Evolutionary conservation across 2,329 filamentous ascomycete genomes (phyloP).

Genomic region (Dothistroma septosporum): DNA sequence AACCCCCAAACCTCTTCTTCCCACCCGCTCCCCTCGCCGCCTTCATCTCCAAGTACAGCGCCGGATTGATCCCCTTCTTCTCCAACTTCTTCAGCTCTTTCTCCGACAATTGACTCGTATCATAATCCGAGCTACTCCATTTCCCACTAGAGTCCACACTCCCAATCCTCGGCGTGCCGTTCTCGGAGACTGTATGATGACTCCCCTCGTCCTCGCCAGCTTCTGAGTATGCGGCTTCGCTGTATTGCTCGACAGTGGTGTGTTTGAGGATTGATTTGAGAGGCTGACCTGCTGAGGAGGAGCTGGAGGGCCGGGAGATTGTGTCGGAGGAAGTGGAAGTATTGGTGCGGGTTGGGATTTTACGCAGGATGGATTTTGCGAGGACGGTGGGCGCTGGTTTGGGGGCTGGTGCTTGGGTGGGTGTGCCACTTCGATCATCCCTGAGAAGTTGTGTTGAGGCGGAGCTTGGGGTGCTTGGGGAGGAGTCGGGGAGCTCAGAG

Average conservation of each 20-base stretch:
- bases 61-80: constrained; percentile 47
- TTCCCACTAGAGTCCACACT: constrained; percentile 20
- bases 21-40: constrained; percentile 39
- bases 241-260: constrained; percentile 27
- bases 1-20: background rate
- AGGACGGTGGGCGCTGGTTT: background rate
- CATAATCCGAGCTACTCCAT: constrained; percentile 41
- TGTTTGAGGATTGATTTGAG: constrained; percentile 18
- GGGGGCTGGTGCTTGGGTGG: background rate
- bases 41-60: constrained; percentile 47
- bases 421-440: background rate
- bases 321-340: background rate
- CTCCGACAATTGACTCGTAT: constrained; percentile 37
- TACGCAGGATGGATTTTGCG: background rate
- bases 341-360: background rate
- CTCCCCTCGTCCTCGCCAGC: constrained; percentile 19
- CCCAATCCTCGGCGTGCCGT: constrained; percentile 8
- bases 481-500: background rate
- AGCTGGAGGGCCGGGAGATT: constrained; percentile 1
- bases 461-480: background rate
- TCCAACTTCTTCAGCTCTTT: constrained; percentile 43
- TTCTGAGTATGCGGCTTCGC: constrained; percentile 27
- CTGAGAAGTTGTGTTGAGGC: background rate
- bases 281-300: background rate
- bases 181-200: constrained; percentile 25